A percentile compares a stretch with the other conserved stretches of the same genome.
Conservation (phyloP, 495 filamentous ascomycete species). For the Xylaria bambusicola region DNA sequence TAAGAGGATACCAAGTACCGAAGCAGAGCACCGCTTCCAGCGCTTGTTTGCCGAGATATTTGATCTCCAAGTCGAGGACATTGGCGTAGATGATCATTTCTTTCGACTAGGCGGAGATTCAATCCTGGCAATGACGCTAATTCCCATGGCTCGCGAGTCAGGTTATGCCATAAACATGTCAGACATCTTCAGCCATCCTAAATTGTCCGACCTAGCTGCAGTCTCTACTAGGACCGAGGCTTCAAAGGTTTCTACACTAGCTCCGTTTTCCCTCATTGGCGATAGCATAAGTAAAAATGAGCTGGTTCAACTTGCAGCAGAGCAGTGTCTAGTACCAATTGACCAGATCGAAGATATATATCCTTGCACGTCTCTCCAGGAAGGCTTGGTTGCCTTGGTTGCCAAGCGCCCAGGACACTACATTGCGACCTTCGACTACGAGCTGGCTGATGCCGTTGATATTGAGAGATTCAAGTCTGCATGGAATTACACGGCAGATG, state of each 20-base stretch:
- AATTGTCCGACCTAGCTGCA: neutral
- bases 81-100: no score
- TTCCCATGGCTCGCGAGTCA: neutral
- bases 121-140: neutral
- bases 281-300: no score
- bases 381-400: constrained; percentile 54
- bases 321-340: no score
- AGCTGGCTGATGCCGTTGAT: constrained; percentile 45
- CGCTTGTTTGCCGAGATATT: neutral
- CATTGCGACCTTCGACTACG: constrained; percentile 50
- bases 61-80: no score
- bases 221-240: no score
- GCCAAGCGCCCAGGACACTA: constrained; percentile 56
- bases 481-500: constrained; percentile 53
- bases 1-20: no score
- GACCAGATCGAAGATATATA: constrained; percentile 56
- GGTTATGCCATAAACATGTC: neutral
- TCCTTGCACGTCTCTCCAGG: constrained; percentile 67
- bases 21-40: neutral
- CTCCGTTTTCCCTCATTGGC: neutral
- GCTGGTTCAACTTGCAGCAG: no score
- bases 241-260: neutral
- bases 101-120: no score
- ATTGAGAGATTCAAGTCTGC: constrained; percentile 52
- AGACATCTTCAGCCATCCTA: constrained; percentile 3